These are phyloP conservation scores for Podila epicladia DNA, from an alignment of 192 early-diverging fungal species.

Conservation along the genomic window DNA sequence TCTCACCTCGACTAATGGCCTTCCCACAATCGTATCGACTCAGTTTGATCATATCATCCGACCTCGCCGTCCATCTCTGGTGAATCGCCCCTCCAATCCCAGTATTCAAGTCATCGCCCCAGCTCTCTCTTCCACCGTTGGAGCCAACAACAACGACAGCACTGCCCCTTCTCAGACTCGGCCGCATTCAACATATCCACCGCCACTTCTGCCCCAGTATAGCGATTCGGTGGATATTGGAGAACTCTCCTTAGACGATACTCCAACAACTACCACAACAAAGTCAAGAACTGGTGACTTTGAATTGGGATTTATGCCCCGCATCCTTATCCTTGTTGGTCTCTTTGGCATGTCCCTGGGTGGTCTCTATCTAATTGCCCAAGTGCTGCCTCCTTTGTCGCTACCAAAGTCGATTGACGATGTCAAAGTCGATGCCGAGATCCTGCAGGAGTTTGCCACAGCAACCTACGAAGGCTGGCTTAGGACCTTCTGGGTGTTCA, in stretches of 20 bases:
- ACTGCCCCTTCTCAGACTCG: background rate
- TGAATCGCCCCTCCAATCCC: slow-evolving; percentile 8
- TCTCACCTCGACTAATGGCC: slow-evolving; percentile 18
- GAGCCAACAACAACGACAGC: background rate
- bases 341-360: slow-evolving; percentile 37
- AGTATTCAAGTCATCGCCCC: slow-evolving; percentile 1
- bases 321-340: slow-evolving; percentile 35
- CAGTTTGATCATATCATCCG: slow-evolving; percentile 38
- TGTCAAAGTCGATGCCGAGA: slow-evolving; percentile 55
- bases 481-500: slow-evolving; percentile 53
- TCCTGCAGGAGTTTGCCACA: slow-evolving; percentile 54
- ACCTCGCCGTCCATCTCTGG: slow-evolving; percentile 28
- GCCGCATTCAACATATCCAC: slow-evolving; percentile 16
- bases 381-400: slow-evolving; percentile 45
- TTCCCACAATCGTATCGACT: slow-evolving; percentile 5
- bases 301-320: slow-evolving; percentile 39
- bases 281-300: slow-evolving; percentile 1
- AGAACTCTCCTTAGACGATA: background rate
- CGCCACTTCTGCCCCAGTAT: slow-evolving; percentile 16
- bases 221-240: background rate
- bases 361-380: slow-evolving; percentile 35
- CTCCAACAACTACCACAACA: background rate
- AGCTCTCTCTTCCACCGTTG: background rate
- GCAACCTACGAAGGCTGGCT: slow-evolving; percentile 53
- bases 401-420: slow-evolving; percentile 60